Conservation (phyloP, 2,329 filamentous ascomycete genomes). For the Ophiostoma pallidulum region DNA sequence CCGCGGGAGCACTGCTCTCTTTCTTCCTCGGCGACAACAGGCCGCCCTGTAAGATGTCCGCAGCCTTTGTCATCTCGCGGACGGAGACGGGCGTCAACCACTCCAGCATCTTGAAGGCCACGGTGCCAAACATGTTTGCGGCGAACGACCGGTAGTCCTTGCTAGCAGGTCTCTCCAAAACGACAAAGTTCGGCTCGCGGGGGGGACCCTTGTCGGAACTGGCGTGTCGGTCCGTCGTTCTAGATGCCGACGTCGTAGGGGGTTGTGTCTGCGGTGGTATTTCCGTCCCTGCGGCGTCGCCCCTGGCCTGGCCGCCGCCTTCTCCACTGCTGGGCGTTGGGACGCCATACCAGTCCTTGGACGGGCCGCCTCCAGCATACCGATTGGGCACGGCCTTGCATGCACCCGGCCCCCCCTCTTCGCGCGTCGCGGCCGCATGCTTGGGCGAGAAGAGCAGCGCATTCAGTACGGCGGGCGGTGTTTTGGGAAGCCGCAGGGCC, state of each 20-base stretch:
- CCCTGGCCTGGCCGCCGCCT: not conserved
- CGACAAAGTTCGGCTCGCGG: conserved; percentile 23
- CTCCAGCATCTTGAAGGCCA: conserved; percentile 60
- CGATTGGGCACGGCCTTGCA: conserved; percentile 11
- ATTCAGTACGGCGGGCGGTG: conserved; percentile 35
- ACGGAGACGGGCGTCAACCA: conserved; percentile 56
- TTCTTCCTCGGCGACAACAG: not conserved
- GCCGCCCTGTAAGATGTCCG: conserved; percentile 24
- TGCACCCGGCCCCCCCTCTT: conserved; percentile 11
- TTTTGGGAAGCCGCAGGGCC: conserved; percentile 32
- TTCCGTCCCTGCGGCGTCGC: not conserved
- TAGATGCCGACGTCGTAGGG: not conserved
- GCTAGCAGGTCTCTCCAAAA: conserved; percentile 37
- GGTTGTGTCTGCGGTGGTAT: not conserved
- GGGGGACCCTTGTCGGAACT: not conserved
- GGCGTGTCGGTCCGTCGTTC: not conserved
- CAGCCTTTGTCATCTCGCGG: conserved; percentile 36
- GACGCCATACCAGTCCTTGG: conserved; percentile 2
- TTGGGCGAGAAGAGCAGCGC: conserved; percentile 38
- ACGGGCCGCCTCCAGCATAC: not conserved
- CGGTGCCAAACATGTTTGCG: conserved; percentile 54
- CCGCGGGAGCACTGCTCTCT: not conserved
- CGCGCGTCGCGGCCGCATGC: conserved; percentile 16
- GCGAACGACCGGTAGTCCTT: conserved; percentile 53
- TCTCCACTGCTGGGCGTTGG: not conserved